These are phyloP conservation scores for Leishmania lainsoni DNA, from an alignment of 208 protist genomes.

Conservation along the genomic window DNA sequence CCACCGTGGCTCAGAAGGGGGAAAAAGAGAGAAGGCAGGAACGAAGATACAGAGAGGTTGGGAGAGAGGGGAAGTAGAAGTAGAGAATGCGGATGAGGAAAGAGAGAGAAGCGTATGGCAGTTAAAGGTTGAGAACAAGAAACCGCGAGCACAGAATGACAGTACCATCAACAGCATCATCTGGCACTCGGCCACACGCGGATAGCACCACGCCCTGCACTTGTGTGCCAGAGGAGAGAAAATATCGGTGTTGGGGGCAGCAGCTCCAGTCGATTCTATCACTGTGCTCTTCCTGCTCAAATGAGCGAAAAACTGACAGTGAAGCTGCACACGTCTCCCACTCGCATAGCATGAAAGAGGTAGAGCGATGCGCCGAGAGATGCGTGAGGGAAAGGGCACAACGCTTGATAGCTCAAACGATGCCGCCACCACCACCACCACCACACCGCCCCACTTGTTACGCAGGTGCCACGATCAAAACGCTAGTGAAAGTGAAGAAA, in stretches of 20 bases:
- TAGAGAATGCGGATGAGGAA: neutral
- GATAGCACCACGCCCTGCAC: neutral
- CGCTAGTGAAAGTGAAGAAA: neutral
- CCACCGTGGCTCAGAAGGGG: neutral
- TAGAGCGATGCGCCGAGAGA: neutral
- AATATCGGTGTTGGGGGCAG: neutral
- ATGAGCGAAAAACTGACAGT: neutral
- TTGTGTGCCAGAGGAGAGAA: neutral
- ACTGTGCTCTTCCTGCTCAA: neutral
- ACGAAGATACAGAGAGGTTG: neutral
- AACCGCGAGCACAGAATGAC: neutral
- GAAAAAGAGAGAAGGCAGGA: neutral
- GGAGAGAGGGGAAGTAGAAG: neutral
- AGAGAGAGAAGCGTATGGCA: neutral
- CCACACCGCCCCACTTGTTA: neutral
- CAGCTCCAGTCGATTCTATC: neutral
- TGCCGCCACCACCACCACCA: neutral
- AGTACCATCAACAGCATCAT: neutral
- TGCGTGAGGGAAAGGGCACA: neutral
- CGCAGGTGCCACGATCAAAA: neutral
- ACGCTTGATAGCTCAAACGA: no score
- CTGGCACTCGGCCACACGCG: neutral
- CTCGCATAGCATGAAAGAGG: neutral
- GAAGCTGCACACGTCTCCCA: neutral
- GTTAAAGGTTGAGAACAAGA: neutral